Conservation (phyloP, 148 eudicot genomes). For the Beta vulgaris region DNA sequence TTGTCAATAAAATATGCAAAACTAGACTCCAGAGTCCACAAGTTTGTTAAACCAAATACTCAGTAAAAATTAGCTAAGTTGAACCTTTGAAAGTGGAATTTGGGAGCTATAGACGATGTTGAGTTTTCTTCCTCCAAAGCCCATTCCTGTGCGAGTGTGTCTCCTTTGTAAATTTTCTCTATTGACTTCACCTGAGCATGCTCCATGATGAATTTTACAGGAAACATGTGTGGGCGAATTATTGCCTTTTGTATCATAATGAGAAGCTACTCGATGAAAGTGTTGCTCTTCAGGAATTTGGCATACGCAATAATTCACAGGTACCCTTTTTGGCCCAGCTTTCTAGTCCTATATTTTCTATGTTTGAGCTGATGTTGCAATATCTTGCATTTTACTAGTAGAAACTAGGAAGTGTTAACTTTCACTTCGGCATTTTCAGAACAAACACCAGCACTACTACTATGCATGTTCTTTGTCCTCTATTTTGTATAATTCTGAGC, state of each 20-base stretch:
- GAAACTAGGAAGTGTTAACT: background rate
- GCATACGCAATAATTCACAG: slow-evolving; percentile 85
- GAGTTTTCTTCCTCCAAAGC: background rate
- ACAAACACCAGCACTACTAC: background rate
- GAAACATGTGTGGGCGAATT: slow-evolving; percentile 93
- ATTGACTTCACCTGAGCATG: background rate
- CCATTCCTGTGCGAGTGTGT: background rate
- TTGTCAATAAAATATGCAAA: too few species aligned
- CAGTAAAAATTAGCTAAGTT: too few species aligned
- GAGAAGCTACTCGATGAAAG: slow-evolving; percentile 75
- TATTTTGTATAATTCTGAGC: background rate
- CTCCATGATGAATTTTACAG: slow-evolving; percentile 38
- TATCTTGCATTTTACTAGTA: background rate
- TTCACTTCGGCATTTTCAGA: background rate
- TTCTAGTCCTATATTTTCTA: slow-evolving; percentile 1
- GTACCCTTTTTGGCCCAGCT: slow-evolving; percentile 26
- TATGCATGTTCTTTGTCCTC: background rate
- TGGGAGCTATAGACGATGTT: too few species aligned
- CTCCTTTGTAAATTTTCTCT: background rate
- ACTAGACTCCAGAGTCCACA: too few species aligned
- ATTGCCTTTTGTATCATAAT: slow-evolving; percentile 68
- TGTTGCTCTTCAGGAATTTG: slow-evolving; percentile 62
- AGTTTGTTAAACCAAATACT: background rate
- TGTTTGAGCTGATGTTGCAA: background rate
- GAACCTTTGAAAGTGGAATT: too few species aligned